Evolutionary conservation across 2,329 filamentous ascomycete species (phyloP), one percentile per base, ranked within the genome.

Genomic region (Nemania sp.): DNA sequence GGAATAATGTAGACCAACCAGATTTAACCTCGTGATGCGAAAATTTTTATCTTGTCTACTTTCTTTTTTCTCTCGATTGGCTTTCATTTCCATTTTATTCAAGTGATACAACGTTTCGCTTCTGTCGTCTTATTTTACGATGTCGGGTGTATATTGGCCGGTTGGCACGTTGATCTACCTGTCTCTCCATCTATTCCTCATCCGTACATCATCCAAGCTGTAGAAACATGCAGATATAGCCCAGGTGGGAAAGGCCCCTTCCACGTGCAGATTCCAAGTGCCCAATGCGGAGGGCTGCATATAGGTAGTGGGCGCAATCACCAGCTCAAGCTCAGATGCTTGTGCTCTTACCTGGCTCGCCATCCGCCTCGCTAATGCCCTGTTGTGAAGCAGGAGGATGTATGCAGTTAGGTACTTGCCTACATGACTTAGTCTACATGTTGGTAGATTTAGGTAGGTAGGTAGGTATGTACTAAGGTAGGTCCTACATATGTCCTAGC

Each of bases 271-370:
- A 38, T 29, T 52, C 24, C 15, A 27, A 45, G 22, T 54, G 55
- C 59, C 64, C 47, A 8, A 62, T 56, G 27, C 35, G 35, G 64
- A 58, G 45, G n/a, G 35, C 45, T 66, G 64, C 64, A 62, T 56
- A n/a, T n/a, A n/a, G n/a, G n/a, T n/a, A 24, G 13, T 57, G 29
- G 56, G 35, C 38, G 56, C 52, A 43, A 27, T n/a, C 59, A 29
- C 32, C 11, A 7, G 32, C n/a, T 26, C 27, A 27, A 7, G 32
- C n/a, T 26, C 27, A 27, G 22, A 20, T 56, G 41, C 41, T 5
- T 20, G n/a, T 38, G 26, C 43, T n/a, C 29, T 15, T 18, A 52
- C 24, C 49, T 27, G 22, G 22, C 11, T n/a, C 18, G 52, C 27
- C 24, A 18, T 15, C 22, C 26, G 29, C 15, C 43, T 49, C 26